Evolutionary conservation across 257 asterid genomes (phyloP), one percentile per base, ranked within the genome.

Genomic region (Verbascum thapsus): DNA sequence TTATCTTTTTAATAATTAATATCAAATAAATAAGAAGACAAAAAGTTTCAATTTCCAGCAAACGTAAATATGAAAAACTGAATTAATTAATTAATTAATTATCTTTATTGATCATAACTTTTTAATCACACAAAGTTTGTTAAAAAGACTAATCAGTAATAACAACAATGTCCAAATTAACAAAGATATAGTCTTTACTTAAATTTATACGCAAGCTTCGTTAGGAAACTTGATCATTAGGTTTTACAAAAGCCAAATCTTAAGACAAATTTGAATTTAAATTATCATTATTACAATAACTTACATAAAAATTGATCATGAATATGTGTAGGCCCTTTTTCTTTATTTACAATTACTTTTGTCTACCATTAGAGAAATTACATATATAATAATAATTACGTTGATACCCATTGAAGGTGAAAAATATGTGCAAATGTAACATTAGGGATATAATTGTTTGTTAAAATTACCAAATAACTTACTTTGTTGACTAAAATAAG

Each of bases 201-300:
- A 26, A 58, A 51, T 67, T 17, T 17, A 78, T 82, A 64, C 70
- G 84, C 59, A 66, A 60, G 60, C 66, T 78, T 81, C 71, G 78
- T 81, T 72, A 70, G 40, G 41, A 10, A 58, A 60, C 54, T 32
- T 22, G 2, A 2, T 2, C 15, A 58, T 34, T 9, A 26, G 9
- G 32, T 58, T 68, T 32, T 17, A 44, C 57, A n/a, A 56, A 62
- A 53, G 55, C 43, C 63, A 11, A 30, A 66, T 10, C 18, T 43
- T 34, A 15, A 66, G 45, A n/a, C n/a, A n/a, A n/a, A n/a, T 45
- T 39, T 55, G 35, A 13, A 9, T 53, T 32, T 55, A 45, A 26
- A 26, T 26, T 26, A 26, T 26, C 32, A 26, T 26, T 26, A 26
- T 26, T 5, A 26, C 32, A 26, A 26, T 26, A 2, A 26, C 32